phyloP scores from a whole-genome alignment of 2,329 filamentous ascomycete species.

The Xylariomycetidae sp. region DNA sequence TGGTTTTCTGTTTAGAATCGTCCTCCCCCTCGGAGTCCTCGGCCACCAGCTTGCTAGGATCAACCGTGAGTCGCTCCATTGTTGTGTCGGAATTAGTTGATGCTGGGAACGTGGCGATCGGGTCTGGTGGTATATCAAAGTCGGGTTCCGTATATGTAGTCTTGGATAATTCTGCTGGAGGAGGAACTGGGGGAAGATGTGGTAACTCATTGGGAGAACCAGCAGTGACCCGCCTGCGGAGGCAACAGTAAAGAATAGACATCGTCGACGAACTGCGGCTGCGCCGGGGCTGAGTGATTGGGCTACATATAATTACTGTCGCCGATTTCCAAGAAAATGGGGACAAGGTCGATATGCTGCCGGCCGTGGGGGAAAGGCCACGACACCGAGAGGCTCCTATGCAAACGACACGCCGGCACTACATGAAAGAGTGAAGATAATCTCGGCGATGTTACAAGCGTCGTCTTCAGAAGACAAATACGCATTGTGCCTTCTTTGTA shows the following conservation, averaged over 20 bases:
- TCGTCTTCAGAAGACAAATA: no score
- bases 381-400: no score
- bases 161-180: conserved; percentile 18
- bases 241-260: conserved; percentile 32
- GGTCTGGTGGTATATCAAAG: conserved; percentile 15
- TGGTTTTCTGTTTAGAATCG: conserved; percentile 7
- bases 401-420: no score
- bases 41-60: conserved; percentile 33
- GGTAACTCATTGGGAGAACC: conserved; percentile 10
- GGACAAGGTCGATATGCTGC: no score
- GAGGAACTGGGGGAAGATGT: conserved; percentile 18
- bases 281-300: no score
- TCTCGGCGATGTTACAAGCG: no score
- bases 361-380: no score
- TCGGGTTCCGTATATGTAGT: conserved; percentile 11
- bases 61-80: conserved; percentile 22
- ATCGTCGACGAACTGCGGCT: conserved; percentile 18
- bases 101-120: conserved; percentile 11
- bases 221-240: conserved; percentile 12
- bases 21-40: conserved; percentile 32
- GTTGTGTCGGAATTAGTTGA: conserved; percentile 17
- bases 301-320: no score
- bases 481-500: no score
- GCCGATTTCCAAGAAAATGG: no score
- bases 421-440: no score